phyloP scores from a whole-genome alignment of 495 filamentous ascomycete genomes.

The Aspergillus indologenus region DNA sequence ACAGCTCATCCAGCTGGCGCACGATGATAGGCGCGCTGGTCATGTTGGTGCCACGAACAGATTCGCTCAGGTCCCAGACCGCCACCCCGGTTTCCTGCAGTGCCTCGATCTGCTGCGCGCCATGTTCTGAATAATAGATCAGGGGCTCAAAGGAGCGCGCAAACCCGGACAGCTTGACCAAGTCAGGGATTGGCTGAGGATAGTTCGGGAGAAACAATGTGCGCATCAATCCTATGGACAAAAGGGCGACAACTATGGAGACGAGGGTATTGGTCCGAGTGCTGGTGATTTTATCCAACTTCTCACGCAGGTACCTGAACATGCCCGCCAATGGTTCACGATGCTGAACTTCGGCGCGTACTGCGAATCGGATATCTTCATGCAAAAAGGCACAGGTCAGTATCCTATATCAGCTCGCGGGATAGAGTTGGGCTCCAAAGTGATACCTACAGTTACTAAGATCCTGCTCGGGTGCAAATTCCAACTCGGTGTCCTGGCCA shows the following conservation, averaged over 20 bases:
- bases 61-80: slow-evolving; percentile 89
- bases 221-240: slow-evolving; percentile 59
- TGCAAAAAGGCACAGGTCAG: slow-evolving; percentile 27
- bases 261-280: slow-evolving; percentile 67
- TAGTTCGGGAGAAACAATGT: slow-evolving; percentile 64
- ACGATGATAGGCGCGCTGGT: slow-evolving; percentile 83
- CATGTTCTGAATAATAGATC: slow-evolving; percentile 88
- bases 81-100: slow-evolving; percentile 86
- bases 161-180: slow-evolving; percentile 84
- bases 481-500: slow-evolving; percentile 32
- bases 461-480: slow-evolving; percentile 39
- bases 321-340: slow-evolving; percentile 77
- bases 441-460: slow-evolving; percentile 54
- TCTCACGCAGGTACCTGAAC: slow-evolving; percentile 59
- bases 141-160: slow-evolving; percentile 87
- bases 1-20: slow-evolving; percentile 74
- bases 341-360: slow-evolving; percentile 83
- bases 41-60: slow-evolving; percentile 83
- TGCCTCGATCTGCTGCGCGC: slow-evolving; percentile 75
- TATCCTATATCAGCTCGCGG: slow-evolving; percentile 34
- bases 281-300: slow-evolving; percentile 48
- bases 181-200: slow-evolving; percentile 71
- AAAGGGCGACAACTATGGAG: slow-evolving; percentile 52
- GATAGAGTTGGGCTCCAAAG: slow-evolving; percentile 28
- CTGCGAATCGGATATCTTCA: slow-evolving; percentile 79